phyloP scores from a whole-genome alignment of 305 asterid genomes.

The Plantago coronopus region DNA sequence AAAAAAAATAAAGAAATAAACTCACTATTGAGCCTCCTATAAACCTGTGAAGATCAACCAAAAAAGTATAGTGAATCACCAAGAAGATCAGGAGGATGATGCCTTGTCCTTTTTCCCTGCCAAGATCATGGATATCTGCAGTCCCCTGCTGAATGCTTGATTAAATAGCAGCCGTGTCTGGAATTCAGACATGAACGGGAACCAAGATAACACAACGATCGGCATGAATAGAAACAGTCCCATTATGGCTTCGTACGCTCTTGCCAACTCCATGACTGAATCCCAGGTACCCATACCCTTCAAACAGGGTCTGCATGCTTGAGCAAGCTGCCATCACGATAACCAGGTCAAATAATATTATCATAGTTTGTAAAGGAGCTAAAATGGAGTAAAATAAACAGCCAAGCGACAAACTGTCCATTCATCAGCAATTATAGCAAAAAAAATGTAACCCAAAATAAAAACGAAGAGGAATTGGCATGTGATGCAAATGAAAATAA shows the following conservation, averaged over 20 bases:
- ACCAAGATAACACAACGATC: conserved; percentile 2
- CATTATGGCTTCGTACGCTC: conserved; percentile 14
- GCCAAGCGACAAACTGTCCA: too few species aligned
- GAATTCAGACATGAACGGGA: conserved; percentile 11
- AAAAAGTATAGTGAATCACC: too few species aligned
- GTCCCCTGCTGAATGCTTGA: conserved; percentile 14
- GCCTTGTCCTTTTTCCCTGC: conserved; percentile 13
- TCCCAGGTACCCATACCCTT: conserved; percentile 12
- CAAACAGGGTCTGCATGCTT: conserved; percentile 13
- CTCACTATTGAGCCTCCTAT: too few species aligned
- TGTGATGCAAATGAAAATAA: too few species aligned
- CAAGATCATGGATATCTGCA: conserved; percentile 12
- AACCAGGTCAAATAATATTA: background rate
- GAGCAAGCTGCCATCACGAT: conserved; percentile 5
- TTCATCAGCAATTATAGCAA: too few species aligned
- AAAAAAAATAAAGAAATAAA: too few species aligned
- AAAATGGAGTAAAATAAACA: too few species aligned
- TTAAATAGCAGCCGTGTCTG: conserved; percentile 9
- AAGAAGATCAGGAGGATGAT: conserved; percentile 4
- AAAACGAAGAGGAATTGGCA: too few species aligned
- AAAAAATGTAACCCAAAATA: too few species aligned
- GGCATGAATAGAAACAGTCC: conserved; percentile 14
- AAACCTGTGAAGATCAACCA: too few species aligned
- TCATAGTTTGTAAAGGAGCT: background rate
- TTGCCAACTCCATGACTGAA: conserved; percentile 11